These are phyloP conservation scores for Monilinia polystroma DNA, from an alignment of 2,329 filamentous ascomycete species.

Conservation along the genomic window DNA sequence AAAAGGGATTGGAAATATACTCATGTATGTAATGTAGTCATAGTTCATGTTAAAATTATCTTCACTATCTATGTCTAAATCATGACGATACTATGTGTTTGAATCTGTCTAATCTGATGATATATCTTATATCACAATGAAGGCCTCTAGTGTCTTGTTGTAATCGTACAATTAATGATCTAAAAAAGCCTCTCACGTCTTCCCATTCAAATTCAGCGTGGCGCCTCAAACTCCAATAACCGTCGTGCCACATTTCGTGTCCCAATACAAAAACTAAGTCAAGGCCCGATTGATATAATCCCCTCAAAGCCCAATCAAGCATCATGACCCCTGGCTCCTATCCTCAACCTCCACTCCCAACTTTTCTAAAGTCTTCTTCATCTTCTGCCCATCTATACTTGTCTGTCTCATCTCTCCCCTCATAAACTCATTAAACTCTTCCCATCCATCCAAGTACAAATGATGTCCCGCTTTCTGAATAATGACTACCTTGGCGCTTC, in stretches of 20 bases:
- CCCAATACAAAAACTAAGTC: background rate
- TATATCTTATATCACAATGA: background rate
- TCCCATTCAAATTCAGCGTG: background rate
- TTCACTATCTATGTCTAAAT: background rate
- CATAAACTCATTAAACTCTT: slow-evolving; percentile 68
- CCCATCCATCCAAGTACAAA: slow-evolving; percentile 67
- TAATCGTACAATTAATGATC: background rate
- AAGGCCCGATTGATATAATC: background rate
- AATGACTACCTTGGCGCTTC: slow-evolving; percentile 77
- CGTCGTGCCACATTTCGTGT: background rate
- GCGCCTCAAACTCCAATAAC: background rate
- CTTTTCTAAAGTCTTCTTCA: slow-evolving; percentile 4
- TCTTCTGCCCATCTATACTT: slow-evolving; percentile 30
- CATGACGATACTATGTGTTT: background rate
- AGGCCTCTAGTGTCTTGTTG: background rate
- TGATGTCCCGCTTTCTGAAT: slow-evolving; percentile 72
- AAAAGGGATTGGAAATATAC: background rate
- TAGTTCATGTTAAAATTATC: background rate
- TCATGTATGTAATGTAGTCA: background rate
- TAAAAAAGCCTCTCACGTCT: background rate
- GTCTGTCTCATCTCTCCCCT: slow-evolving; percentile 63
- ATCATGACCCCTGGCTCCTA: background rate
- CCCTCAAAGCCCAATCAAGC: background rate
- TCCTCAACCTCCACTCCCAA: slow-evolving; percentile 11
- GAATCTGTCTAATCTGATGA: background rate